These are phyloP conservation scores for Sambucus nigra DNA, from an alignment of 129 eudicot species.

Conservation along the genomic window DNA sequence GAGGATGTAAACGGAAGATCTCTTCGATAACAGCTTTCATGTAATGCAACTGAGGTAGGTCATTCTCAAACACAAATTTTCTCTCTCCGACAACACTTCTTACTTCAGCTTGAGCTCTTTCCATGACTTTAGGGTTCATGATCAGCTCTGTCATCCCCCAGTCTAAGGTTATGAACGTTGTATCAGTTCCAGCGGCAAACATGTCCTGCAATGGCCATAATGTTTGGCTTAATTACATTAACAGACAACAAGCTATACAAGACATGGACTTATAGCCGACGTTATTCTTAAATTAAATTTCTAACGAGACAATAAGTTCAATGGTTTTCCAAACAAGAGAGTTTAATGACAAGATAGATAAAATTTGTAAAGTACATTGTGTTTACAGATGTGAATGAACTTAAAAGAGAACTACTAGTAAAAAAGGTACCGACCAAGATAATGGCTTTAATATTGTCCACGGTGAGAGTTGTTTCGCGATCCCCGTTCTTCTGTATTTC, in stretches of 20 bases:
- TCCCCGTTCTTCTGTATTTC: constrained; percentile 11
- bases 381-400: background rate
- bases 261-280: no score
- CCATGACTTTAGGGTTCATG: constrained; percentile 22
- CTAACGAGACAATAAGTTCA: no score
- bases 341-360: no score
- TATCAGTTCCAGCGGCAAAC: constrained; percentile 50
- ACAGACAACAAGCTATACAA: no score
- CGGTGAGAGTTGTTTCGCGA: constrained; percentile 12
- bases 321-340: no score
- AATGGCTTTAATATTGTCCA: constrained; percentile 32
- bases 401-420: background rate
- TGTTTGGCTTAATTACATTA: no score
- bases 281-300: no score
- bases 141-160: constrained; percentile 50
- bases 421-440: constrained; percentile 24
- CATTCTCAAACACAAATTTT: constrained; percentile 21
- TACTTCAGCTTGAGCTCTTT: constrained; percentile 29
- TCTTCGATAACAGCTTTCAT: constrained; percentile 43
- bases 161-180: constrained; percentile 26
- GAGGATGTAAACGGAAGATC: constrained; percentile 27
- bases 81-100: constrained; percentile 19
- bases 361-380: background rate
- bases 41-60: constrained; percentile 27
- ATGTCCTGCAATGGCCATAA: constrained; percentile 28